A percentile compares a stretch with the other conserved stretches of the same genome.
These are phyloP conservation scores for Pseudopyrenochaeta lycopersici DNA, from an alignment of 2,329 filamentous ascomycete species.

Conservation along the genomic window DNA sequence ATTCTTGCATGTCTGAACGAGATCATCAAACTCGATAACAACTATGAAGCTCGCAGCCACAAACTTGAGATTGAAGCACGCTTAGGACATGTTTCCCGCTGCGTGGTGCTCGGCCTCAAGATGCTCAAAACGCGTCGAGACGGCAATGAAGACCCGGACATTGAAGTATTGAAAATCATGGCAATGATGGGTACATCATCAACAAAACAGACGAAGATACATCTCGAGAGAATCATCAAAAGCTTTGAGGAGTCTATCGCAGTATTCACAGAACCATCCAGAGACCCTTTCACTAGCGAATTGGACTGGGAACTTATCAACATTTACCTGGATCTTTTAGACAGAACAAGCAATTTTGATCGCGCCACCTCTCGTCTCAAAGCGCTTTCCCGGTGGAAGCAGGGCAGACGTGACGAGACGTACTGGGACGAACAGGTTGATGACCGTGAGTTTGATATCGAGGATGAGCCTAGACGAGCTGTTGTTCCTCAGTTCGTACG, in stretches of 20 bases:
- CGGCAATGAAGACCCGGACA: conserved; percentile 50
- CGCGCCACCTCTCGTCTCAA: conserved; percentile 77
- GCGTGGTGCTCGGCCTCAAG: conserved; percentile 56
- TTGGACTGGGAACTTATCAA: conserved; percentile 83
- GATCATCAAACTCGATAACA: conserved; percentile 63
- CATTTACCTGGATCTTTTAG: conserved; percentile 83
- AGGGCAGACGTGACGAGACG: conserved; percentile 75
- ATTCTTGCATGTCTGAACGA: conserved; percentile 49
- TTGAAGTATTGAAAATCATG: conserved; percentile 63
- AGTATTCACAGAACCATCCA: conserved; percentile 54
- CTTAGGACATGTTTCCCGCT: conserved; percentile 44
- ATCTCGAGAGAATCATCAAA: conserved; percentile 57
- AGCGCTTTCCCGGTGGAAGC: conserved; percentile 79
- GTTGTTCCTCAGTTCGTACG: conserved; percentile 69
- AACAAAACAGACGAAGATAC: conserved; percentile 56
- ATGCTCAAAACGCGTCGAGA: conserved; percentile 64
- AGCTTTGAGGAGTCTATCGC: conserved; percentile 63
- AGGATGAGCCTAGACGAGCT: conserved; percentile 72
- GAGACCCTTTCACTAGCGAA: conserved; percentile 55
- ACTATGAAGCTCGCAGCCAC: conserved; percentile 63
- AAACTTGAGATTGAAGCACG: conserved; percentile 66
- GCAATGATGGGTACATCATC: conserved; percentile 65
- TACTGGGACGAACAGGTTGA: conserved; percentile 82
- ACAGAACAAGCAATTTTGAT: conserved; percentile 68
- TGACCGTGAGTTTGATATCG: conserved; percentile 88